Base-by-base conservation (phyloP, 768 basidiomycete species). In the Mycena indigotica region DNA sequence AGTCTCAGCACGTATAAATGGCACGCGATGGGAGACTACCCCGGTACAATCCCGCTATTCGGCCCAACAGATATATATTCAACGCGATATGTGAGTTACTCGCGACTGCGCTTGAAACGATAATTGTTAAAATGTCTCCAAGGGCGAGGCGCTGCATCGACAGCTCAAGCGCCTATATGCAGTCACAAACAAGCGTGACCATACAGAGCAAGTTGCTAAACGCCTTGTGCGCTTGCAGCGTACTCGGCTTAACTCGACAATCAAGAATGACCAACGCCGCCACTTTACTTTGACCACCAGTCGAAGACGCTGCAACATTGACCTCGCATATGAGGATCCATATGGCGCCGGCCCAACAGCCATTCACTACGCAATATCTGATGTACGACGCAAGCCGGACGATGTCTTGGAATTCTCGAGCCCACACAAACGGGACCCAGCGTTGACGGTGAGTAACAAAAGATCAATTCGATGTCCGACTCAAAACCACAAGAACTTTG, bases 1-100 rank as follows among this genome's bases (percentile, higher is more conserved):
- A 72, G 70, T 30, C 48, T 70, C 15, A 51, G 52, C 5, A 73
- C 67, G 0, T 72, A 71, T 48, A 72, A 71, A 52, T 61, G 66
- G 26, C 72, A 73, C 41, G 62, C 64, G 1, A 30, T 70, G 0
- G 67, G 68, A 0, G 68, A 73, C 53, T 69, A 68, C 21, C 30
- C 28, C 0, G 3, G 3, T 1, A 66, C 60, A 1, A 69, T 72
- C 23, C 45, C 30, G 3, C 28, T 51, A 2, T 67, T 69, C 45
- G 65, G 70, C 2, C 66, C 70, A 0, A 67, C 54, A 3, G 71
- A 70, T 38, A 66, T 56, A 0, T 72, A 67, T 53, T 65, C 65
- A 3, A 67, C 63, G 0, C 58, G 61, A 19, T 30, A 54, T 4
- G 67, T 70, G 30, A n/a, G 65, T 61, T 35, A 26, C 2, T 29